These are phyloP conservation scores for Whalleya microplaca DNA, from an alignment of 2,329 filamentous ascomycete genomes.

Conservation along the genomic window DNA sequence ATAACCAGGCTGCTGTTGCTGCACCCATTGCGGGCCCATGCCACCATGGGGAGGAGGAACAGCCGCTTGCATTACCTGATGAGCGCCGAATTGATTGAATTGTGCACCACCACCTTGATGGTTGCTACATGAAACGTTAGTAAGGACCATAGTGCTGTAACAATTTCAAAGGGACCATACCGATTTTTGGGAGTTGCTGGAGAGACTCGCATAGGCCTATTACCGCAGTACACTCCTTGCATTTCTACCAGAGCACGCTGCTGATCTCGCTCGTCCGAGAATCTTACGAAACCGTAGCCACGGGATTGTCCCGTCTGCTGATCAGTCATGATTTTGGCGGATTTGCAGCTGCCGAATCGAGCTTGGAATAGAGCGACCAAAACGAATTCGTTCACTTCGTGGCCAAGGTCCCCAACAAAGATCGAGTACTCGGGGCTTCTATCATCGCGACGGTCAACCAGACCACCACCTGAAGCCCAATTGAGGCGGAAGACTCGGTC, in stretches of 20 bases:
- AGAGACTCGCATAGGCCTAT: conserved; percentile 97
- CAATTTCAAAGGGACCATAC: conserved; percentile 32
- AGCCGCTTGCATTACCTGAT: conserved; percentile 44
- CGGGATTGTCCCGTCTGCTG: conserved; percentile 97
- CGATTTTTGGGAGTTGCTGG: conserved; percentile 97
- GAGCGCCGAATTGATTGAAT: conserved; percentile 40
- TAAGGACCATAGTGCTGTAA: not conserved
- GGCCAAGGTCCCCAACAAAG: conserved; percentile 96
- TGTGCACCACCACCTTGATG: conserved; percentile 49
- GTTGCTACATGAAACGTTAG: conserved; percentile 31
- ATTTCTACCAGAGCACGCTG: conserved; percentile 95
- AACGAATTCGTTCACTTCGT: conserved; percentile 98
- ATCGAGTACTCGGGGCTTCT: conserved; percentile 96
- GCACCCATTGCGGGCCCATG: conserved; percentile 43
- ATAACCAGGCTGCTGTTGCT: conserved; percentile 46
- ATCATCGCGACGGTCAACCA: conserved; percentile 94
- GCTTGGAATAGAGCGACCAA: conserved; percentile 96
- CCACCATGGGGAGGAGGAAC: conserved; percentile 48
- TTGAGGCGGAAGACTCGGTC: conserved; percentile 97
- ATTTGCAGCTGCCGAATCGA: conserved; percentile 97
- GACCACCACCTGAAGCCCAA: conserved; percentile 95
- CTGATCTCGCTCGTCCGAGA: conserved; percentile 93
- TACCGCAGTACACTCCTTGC: conserved; percentile 99
- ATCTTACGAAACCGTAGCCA: conserved; percentile 97
- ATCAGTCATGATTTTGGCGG: conserved; percentile 99